These are phyloP conservation scores for Ilex aquifolium DNA, from an alignment of 257 asterid species.

Conservation along the genomic window DNA sequence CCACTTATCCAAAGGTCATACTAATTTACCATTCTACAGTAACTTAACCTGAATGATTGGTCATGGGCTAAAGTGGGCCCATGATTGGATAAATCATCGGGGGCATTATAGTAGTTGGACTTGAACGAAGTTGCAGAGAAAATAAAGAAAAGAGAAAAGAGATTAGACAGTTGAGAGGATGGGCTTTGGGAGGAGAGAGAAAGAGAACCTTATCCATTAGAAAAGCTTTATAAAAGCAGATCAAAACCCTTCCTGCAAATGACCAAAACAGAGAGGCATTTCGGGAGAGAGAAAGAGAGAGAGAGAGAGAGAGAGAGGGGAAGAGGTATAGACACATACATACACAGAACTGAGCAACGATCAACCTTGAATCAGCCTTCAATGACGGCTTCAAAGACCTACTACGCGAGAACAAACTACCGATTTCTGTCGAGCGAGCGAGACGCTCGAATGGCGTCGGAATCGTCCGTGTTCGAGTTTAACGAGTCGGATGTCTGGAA, in stretches of 20 bases:
- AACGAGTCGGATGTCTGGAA: constrained; percentile 85
- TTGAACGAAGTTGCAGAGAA: constrained; percentile 20
- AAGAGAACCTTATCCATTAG: constrained; percentile 50
- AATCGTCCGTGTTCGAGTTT: constrained; percentile 52
- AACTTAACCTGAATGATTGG: no score
- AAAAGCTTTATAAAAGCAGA: constrained; percentile 40
- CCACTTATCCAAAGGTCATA: no score
- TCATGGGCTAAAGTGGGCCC: no score
- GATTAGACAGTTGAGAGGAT: constrained; percentile 13
- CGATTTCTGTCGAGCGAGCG: constrained; percentile 48
- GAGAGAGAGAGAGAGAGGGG: constrained; percentile 1
- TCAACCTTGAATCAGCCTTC: neutral
- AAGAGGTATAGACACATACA: neutral
- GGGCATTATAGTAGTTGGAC: constrained; percentile 6
- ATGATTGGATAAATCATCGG: no score
- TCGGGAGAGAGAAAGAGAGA: neutral
- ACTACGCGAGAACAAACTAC: constrained; percentile 50
- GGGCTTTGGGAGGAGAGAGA: neutral
- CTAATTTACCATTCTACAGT: no score
- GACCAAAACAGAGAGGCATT: constrained; percentile 3
- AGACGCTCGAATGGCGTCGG: constrained; percentile 9
- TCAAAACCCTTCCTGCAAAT: constrained; percentile 18
- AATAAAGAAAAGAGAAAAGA: constrained; percentile 5
- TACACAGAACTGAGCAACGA: no score
- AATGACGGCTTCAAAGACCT: constrained; percentile 77